These are phyloP conservation scores for Yamadazyma nakazawae DNA, from an alignment of 805 yeast genomes.

Conservation along the genomic window DNA sequence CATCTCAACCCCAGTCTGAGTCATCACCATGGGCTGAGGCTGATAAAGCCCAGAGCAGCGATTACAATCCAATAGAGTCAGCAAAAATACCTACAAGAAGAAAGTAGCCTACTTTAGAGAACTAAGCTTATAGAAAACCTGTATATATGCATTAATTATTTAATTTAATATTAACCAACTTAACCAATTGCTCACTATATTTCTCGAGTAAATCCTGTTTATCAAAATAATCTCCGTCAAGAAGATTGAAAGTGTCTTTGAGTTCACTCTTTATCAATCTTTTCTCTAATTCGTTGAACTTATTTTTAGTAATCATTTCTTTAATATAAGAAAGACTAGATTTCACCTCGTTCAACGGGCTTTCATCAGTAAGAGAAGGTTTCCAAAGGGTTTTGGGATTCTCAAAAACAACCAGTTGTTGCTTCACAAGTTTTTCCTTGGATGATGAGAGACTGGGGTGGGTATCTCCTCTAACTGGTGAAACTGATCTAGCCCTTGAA, in stretches of 20 bases:
- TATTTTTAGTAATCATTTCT: neutral
- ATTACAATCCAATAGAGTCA: constrained; percentile 32
- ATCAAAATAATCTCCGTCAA: neutral
- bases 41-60: constrained; percentile 18
- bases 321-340: neutral
- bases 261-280: constrained; percentile 1
- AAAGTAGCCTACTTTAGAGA: neutral
- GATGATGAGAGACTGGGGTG: neutral
- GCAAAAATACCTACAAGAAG: constrained; percentile 38
- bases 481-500: constrained; percentile 10
- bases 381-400: neutral
- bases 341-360: neutral
- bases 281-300: constrained; percentile 5
- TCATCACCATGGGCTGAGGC: constrained; percentile 38
- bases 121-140: neutral
- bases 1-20: neutral
- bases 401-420: constrained; percentile 3
- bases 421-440: neutral
- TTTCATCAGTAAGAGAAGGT: neutral
- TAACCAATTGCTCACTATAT: constrained; percentile 37
- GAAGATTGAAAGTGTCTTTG: constrained; percentile 1
- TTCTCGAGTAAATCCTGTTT: constrained; percentile 24
- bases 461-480: constrained; percentile 9
- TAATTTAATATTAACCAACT: constrained; percentile 26
- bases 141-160: constrained; percentile 8